Percentiles rank a stretch among this genome's conserved stretches.
These are phyloP conservation scores for Pneumocystis jirovecii DNA, from an alignment of 1,139 yeast species.

Conservation along the genomic window DNA sequence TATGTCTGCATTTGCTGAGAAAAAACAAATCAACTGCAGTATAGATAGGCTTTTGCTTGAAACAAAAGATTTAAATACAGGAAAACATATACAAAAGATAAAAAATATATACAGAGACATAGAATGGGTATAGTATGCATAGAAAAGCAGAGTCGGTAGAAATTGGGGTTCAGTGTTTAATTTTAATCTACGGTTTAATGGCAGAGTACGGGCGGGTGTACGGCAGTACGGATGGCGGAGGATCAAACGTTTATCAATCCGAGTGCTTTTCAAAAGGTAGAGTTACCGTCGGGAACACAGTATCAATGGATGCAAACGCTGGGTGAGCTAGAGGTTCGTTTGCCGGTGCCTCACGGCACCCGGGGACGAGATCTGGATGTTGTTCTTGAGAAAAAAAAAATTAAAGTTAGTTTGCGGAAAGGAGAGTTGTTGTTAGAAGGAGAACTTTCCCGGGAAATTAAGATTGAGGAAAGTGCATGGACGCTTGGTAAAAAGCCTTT, in stretches of 20 bases:
- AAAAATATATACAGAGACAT: too few relatives aligned
- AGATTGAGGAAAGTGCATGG: slow-evolving; percentile 29
- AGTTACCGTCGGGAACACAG: slow-evolving; percentile 15
- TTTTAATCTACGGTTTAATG: too few relatives aligned
- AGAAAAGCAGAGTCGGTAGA: neutral
- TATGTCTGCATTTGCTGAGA: too few relatives aligned
- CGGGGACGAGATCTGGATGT: slow-evolving; percentile 26
- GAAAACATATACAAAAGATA: neutral
- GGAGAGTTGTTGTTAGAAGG: slow-evolving; percentile 21
- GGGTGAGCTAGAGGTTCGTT: slow-evolving; percentile 27
- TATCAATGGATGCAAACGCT: slow-evolving; percentile 31
- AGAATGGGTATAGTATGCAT: too few relatives aligned
- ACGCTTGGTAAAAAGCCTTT: slow-evolving; percentile 12
- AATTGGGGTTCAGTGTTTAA: neutral
- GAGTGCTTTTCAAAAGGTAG: neutral
- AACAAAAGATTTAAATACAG: too few relatives aligned
- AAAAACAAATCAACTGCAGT: too few relatives aligned
- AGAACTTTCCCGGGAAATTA: slow-evolving; percentile 24
- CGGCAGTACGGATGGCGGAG: neutral
- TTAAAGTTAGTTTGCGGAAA: slow-evolving; percentile 21
- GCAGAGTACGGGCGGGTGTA: neutral
- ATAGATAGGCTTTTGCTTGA: too few relatives aligned
- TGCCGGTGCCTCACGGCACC: slow-evolving; percentile 24
- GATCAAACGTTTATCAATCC: neutral
- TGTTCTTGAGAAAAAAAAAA: slow-evolving; percentile 17